Evolutionary conservation across 257 asterid species (phyloP).

Genomic region (Gentiana macrophylla): DNA sequence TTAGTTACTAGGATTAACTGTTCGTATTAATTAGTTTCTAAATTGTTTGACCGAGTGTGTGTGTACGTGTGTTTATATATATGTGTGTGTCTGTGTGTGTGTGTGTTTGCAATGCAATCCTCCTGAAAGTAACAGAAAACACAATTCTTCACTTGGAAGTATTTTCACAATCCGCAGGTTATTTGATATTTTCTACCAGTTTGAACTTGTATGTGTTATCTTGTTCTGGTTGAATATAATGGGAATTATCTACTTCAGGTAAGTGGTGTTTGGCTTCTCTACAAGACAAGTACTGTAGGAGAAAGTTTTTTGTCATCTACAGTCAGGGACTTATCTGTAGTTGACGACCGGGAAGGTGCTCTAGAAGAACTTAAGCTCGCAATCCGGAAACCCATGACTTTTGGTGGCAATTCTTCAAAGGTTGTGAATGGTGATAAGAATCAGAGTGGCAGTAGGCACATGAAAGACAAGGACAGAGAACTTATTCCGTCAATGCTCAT

Average conservation of each 20-base stretch:
- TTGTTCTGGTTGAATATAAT: no score
- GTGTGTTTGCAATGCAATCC: no score
- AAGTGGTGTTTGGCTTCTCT: conserved; percentile 79
- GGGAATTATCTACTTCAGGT: conserved; percentile 40
- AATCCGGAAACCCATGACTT: conserved; percentile 62
- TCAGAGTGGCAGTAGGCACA: conserved; percentile 16
- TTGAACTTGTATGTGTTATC: no score
- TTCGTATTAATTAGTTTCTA: no score
- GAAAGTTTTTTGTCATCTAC: conserved; percentile 82
- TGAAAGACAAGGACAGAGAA: conserved; percentile 26
- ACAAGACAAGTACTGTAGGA: conserved; percentile 56
- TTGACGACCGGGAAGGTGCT: conserved; percentile 93
- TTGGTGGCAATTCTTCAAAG: conserved; percentile 32
- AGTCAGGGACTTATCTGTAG: conserved; percentile 64
- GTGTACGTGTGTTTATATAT: no score
- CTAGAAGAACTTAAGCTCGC: conserved; percentile 89
- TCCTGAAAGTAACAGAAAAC: no score
- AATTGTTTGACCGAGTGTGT: no score
- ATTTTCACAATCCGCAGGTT: no score
- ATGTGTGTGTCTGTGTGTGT: no score
- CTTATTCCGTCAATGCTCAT: conserved; percentile 75
- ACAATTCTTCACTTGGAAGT: no score
- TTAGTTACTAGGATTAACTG: no score
- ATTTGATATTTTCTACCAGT: no score
- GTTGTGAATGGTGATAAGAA: conserved; percentile 22